These are phyloP conservation scores for Luvunga scandens DNA, from an alignment of 345 rosid genomes.

Conservation along the genomic window DNA sequence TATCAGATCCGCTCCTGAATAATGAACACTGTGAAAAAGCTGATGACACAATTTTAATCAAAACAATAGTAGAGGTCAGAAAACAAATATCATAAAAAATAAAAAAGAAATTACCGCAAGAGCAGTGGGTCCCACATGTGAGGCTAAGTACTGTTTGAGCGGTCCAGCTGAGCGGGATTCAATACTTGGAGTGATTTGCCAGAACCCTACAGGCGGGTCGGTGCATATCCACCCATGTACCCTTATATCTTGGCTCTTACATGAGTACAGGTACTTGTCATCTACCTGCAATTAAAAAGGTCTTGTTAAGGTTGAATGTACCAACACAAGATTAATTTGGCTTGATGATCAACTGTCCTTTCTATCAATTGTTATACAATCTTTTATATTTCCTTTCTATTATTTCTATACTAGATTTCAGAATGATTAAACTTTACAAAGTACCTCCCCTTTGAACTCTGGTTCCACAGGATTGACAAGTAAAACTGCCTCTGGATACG, in stretches of 20 bases:
- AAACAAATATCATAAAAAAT: not conserved
- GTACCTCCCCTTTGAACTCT: slow-evolving; percentile 79
- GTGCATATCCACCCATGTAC: slow-evolving; percentile 92
- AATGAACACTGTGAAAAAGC: slow-evolving; percentile 86
- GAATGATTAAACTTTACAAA: not conserved
- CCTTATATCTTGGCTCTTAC: slow-evolving; percentile 54
- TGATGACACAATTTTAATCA: slow-evolving; percentile 22
- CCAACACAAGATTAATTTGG: not conserved
- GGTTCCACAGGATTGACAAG: slow-evolving; percentile 70
- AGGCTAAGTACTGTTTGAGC: slow-evolving; percentile 71
- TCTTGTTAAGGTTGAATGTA: not conserved
- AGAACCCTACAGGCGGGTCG: slow-evolving; percentile 68
- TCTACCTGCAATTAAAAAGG: slow-evolving; percentile 54
- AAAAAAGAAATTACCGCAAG: slow-evolving; percentile 59
- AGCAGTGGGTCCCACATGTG: slow-evolving; percentile 82
- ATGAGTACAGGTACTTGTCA: slow-evolving; percentile 82
- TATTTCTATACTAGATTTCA: too few relatives aligned
- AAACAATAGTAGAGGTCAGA: not conserved
- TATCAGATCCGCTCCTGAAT: slow-evolving; percentile 72
- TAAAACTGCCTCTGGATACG: slow-evolving; percentile 79
- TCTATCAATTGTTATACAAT: too few relatives aligned
- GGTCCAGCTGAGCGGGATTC: slow-evolving; percentile 93
- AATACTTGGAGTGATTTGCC: slow-evolving; percentile 96
- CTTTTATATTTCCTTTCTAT: too few relatives aligned
- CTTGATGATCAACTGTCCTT: not conserved